Evolutionary conservation across 78 protist genomes (phyloP).

Genomic region (Pelomyxa schiedti): DNA sequence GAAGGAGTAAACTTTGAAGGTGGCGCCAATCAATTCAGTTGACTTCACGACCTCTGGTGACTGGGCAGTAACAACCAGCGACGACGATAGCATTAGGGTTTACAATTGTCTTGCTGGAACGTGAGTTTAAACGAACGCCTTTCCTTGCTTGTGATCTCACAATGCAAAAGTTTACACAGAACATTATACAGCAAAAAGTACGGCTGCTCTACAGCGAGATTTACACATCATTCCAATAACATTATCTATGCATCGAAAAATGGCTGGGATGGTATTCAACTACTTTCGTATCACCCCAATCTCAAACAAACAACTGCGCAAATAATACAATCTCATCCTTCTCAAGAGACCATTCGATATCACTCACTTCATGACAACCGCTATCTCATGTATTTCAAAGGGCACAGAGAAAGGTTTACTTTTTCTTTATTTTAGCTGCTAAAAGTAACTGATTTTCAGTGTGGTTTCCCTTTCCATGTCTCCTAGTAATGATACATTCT

Average conservation of each 20-base stretch:
- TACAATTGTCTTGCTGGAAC: constrained; percentile 51
- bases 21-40: constrained; percentile 38
- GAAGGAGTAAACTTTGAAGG: not conserved
- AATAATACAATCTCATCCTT: not conserved
- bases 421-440: not conserved
- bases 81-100: constrained; percentile 55
- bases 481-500: constrained; percentile 44
- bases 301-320: not conserved
- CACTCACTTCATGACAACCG: constrained; percentile 63
- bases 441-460: not conserved
- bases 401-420: constrained; percentile 51
- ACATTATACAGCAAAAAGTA: constrained; percentile 43
- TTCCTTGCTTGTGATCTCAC: not conserved
- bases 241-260: constrained; percentile 60
- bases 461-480: constrained; percentile 56
- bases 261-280: constrained; percentile 58
- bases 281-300: not conserved
- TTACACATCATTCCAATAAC: constrained; percentile 39
- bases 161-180: constrained; percentile 13
- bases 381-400: constrained; percentile 64
- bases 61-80: constrained; percentile 44
- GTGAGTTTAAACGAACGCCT: constrained; percentile 2
- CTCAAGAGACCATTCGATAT: constrained; percentile 47
- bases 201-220: constrained; percentile 27
- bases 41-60: constrained; percentile 44